Base-by-base conservation (phyloP, 83 land plant genomes). In the Isoetes engelmannii region DNA sequence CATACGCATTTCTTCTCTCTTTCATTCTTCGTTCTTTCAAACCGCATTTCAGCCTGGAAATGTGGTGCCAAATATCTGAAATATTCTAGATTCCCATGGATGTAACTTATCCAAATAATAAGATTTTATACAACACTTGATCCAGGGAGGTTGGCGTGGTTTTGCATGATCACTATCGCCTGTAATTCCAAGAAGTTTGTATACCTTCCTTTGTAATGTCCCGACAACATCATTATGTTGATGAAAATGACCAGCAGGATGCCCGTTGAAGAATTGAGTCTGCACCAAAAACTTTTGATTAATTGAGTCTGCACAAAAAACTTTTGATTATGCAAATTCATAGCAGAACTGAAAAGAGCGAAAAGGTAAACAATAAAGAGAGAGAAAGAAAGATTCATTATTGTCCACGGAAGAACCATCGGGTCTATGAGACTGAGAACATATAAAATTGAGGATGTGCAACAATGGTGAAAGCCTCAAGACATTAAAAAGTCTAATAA, bases 111-210 rank as follows among this genome's bases (percentile, higher is more conserved):
- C 81, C 5, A 74, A 63, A 77, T 85, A 90, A 66, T 85, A 85
- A 0, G 91, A 81, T 53, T 78, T 77, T 1, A 90, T 46, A 67
- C 88, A 87, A 42, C 79, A 81, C 57, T 74, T 70, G 5, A 85
- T 69, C 96, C 96, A 90, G 58, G 96, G 91, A 45, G 96, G 96
- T 69, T 80, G 75, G 64, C 83, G 72, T 13, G 17, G 69, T 66
- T 50, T 65, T 5, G 12, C 43, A n/a, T 50, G 67, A 12, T 70
- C 69, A 59, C 15, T 58, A 37, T 28, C 47, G 73, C 65, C 83
- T 21, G 19, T 9, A 37, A 65, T 7, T 4, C 91, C 96, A 58
- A 90, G 82, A 47, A 90, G 73, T 59, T 74, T 80, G 42, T 83
- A 53, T 54, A 77, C 72, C 69, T 83, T 90, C 43, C 71, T 75